Evolutionary conservation across 2,329 filamentous ascomycete genomes (phyloP).

Genomic region (Nannizziopsis barbatae): DNA sequence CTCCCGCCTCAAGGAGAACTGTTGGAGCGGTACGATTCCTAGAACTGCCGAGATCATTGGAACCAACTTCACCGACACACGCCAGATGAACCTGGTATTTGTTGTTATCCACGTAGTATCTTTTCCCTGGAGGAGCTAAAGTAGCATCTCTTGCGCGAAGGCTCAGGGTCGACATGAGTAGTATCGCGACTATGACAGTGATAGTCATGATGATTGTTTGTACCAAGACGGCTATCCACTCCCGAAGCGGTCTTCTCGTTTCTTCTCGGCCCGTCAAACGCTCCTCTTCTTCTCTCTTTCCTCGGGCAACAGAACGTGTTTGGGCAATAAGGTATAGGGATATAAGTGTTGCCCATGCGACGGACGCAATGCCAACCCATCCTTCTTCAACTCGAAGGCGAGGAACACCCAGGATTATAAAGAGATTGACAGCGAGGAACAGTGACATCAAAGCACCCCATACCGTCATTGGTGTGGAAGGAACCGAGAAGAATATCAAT

Average conservation of each 20-base stretch:
- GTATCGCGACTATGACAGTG: constrained; percentile 56
- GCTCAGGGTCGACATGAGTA: constrained; percentile 69
- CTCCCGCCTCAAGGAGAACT: constrained; percentile 73
- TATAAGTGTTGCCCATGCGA: constrained; percentile 72
- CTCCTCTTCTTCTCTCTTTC: constrained; percentile 86
- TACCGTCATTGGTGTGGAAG: constrained; percentile 67
- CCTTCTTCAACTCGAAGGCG: constrained; percentile 72
- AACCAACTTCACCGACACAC: constrained; percentile 57
- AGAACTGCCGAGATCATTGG: constrained; percentile 32
- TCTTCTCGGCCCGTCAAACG: constrained; percentile 81
- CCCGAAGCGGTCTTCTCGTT: constrained; percentile 64
- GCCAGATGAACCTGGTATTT: constrained; percentile 82
- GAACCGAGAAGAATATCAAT: constrained; percentile 77
- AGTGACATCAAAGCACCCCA: constrained; percentile 56
- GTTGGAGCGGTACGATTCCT: constrained; percentile 53
- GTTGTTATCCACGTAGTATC: constrained; percentile 68
- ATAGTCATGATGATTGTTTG: constrained; percentile 61
- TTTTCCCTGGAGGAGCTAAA: constrained; percentile 59
- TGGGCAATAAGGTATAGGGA: constrained; percentile 66
- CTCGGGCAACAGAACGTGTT: constrained; percentile 77
- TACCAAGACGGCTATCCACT: constrained; percentile 72
- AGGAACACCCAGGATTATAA: constrained; percentile 66
- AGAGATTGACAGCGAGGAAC: constrained; percentile 60
- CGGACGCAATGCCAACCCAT: constrained; percentile 79
- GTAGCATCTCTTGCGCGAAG: constrained; percentile 70